A percentile compares a stretch with the other conserved stretches of the same genome.
Conservation (phyloP, 2,329 filamentous ascomycete species). For the Beauveria medogensis region DNA sequence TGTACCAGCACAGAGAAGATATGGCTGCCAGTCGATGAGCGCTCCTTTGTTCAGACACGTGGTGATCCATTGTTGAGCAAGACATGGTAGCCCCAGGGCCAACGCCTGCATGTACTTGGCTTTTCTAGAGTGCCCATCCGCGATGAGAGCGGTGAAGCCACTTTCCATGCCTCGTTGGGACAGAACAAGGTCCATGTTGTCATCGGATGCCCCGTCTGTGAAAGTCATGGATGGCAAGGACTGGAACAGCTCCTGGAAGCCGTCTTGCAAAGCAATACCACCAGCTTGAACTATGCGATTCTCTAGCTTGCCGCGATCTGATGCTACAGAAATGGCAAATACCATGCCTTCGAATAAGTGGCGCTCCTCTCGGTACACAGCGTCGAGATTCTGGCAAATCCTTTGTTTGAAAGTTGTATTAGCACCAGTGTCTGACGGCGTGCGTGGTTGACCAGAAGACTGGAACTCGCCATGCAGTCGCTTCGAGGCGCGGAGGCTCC, state of each 20-base stretch:
- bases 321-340: constrained; percentile 72
- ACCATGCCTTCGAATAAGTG: constrained; percentile 70
- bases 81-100: constrained; percentile 78
- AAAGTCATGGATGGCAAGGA: constrained; percentile 27
- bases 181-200: constrained; percentile 30
- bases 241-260: constrained; percentile 77
- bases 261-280: constrained; percentile 61
- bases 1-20: constrained; percentile 78
- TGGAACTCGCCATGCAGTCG: neutral
- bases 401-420: constrained; percentile 12
- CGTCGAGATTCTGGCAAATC: constrained; percentile 21
- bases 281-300: constrained; percentile 61
- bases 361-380: constrained; percentile 18
- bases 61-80: constrained; percentile 73
- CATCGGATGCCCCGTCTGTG: constrained; percentile 22
- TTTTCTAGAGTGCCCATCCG: constrained; percentile 77
- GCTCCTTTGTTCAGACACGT: constrained; percentile 56
- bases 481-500: constrained; percentile 1
- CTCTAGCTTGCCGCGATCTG: constrained; percentile 39
- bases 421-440: neutral
- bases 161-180: constrained; percentile 47
- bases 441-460: constrained; percentile 1
- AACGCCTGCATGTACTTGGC: constrained; percentile 93
- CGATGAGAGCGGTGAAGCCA: constrained; percentile 78
- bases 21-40: constrained; percentile 68